Evolutionary conservation across 1,284 basidiomycete genomes (phyloP).

Genomic region (Gomphus sp.): DNA sequence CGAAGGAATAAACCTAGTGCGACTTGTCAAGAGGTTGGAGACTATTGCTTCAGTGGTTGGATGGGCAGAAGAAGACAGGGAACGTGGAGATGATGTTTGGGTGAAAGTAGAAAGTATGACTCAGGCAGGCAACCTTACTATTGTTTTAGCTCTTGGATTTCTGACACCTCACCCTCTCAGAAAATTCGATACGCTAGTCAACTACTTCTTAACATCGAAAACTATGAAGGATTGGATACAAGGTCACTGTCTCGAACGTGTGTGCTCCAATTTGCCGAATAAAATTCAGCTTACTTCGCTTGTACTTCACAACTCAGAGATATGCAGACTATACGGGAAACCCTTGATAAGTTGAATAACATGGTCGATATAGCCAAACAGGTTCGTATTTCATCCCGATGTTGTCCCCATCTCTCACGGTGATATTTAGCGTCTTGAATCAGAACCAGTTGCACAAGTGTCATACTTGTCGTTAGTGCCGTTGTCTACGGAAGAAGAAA

Average conservation of each 20-base stretch:
- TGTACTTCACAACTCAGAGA: not conserved
- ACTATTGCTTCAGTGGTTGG: conserved; percentile 39
- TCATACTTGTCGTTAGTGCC: conserved; percentile 25
- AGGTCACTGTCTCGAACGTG: conserved; percentile 1
- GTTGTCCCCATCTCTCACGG: not conserved
- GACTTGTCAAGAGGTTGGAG: conserved; percentile 54
- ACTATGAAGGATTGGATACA: conserved; percentile 24
- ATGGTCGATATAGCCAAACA: conserved; percentile 40
- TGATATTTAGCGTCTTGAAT: conserved; percentile 25
- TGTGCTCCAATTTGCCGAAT: not conserved
- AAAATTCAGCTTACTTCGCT: conserved; percentile 32
- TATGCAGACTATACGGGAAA: conserved; percentile 32
- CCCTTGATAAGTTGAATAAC: conserved; percentile 44
- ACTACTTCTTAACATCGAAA: conserved; percentile 48
- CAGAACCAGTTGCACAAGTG: conserved; percentile 28
- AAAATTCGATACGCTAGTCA: conserved; percentile 53
- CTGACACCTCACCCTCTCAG: conserved; percentile 26
- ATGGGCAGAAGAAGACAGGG: conserved; percentile 28
- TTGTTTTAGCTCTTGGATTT: not conserved
- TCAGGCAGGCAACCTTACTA: conserved; percentile 34
- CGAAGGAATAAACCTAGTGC: conserved; percentile 58
- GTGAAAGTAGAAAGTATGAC: conserved; percentile 46
- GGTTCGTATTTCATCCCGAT: conserved; percentile 22
- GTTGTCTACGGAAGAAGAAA: conserved; percentile 10
- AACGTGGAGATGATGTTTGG: conserved; percentile 32